Evolutionary conservation across 2,329 filamentous ascomycete genomes (phyloP).

Genomic region (Dothideomycetes sp.): DNA sequence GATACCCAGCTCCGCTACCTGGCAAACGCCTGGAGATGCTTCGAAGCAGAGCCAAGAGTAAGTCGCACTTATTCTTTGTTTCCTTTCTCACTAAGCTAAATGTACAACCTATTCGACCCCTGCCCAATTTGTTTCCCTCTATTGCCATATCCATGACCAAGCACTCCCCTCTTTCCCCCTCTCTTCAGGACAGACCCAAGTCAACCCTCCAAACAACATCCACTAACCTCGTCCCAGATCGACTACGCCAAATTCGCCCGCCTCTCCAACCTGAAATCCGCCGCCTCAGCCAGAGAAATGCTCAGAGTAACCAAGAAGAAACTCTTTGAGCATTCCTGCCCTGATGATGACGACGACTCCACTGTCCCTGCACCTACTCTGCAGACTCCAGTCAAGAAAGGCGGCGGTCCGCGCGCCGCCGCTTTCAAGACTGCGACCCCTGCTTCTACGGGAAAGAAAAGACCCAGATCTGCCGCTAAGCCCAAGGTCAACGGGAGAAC

Average conservation of each 20-base stretch:
- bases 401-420: no score
- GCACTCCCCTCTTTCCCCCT: not conserved
- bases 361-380: no score
- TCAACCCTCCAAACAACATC: no score
- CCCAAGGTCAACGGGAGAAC: no score
- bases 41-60: conserved; percentile 20
- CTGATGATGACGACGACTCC: not conserved
- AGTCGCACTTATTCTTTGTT: not conserved
- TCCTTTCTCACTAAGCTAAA: not conserved
- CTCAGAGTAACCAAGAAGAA: conserved; percentile 25
- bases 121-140: not conserved
- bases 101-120: no score
- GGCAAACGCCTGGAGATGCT: conserved; percentile 20
- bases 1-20: conserved; percentile 13
- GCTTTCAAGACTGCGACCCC: no score
- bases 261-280: conserved; percentile 16
- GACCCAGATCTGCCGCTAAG: no score
- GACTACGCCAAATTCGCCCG: conserved; percentile 21
- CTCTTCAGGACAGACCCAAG: no score
- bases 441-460: no score
- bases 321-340: conserved; percentile 8
- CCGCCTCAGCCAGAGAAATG: conserved; percentile 19
- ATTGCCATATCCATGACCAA: not conserved
- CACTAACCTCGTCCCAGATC: conserved; percentile 13
- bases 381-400: not conserved